Evolutionary conservation across 352 stramenopile species (phyloP).

Genomic region (Globisporangium cederbergense): DNA sequence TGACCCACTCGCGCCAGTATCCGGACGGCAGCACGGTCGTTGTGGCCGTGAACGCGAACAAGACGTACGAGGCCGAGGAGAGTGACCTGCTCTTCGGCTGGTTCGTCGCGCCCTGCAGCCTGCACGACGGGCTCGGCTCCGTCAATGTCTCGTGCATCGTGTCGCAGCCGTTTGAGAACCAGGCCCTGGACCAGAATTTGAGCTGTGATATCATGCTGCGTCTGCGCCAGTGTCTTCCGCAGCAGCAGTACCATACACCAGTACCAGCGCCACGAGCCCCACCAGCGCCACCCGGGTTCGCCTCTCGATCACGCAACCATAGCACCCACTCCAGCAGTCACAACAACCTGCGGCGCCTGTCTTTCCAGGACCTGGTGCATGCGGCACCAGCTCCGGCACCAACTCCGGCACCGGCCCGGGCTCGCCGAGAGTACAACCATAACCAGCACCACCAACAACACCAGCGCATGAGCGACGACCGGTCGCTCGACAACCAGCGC

Average conservation of each 20-base stretch:
- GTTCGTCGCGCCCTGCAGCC: conserved; percentile 42
- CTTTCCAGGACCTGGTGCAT: background rate
- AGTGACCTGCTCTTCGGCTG: conserved; percentile 51
- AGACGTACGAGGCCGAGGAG: conserved; percentile 24
- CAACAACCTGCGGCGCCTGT: conserved; percentile 6
- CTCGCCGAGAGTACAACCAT: background rate
- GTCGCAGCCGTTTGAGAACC: conserved; percentile 29
- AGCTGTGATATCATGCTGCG: conserved; percentile 50
- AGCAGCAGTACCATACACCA: background rate
- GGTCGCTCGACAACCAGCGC: conserved; percentile 17
- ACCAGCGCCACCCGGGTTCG: background rate
- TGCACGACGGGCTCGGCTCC: conserved; percentile 25
- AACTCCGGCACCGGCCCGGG: background rate
- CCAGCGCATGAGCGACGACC: conserved; percentile 1
- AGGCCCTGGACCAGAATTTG: conserved; percentile 30
- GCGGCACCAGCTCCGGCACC: background rate
- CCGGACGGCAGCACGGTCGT: conserved; percentile 54
- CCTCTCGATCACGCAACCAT: conserved; percentile 2
- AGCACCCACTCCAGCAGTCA: conserved; percentile 7
- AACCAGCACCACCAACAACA: background rate
- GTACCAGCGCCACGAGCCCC: background rate
- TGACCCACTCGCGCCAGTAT: conserved; percentile 60
- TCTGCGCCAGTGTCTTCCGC: conserved; percentile 29
- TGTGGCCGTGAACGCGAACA: conserved; percentile 29
- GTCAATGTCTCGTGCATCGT: conserved; percentile 64